phyloP scores from a whole-genome alignment of 176 grass and related monocot genomes.

The Triticum dicoccoides region DNA sequence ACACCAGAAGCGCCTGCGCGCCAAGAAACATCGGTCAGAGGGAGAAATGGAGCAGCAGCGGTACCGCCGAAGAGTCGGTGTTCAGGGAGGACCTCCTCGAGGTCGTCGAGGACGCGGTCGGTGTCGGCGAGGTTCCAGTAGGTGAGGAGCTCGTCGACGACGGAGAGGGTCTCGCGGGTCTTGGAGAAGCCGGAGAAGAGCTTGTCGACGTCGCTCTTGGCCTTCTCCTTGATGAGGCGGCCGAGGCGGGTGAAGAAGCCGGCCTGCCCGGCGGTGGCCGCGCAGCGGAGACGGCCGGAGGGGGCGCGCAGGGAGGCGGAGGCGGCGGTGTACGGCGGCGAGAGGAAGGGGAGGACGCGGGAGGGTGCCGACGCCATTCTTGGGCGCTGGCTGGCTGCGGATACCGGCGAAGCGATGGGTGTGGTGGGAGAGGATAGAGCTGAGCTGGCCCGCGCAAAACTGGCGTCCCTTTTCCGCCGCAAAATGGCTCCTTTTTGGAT shows the following conservation, averaged over 20 bases:
- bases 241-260: constrained; percentile 96
- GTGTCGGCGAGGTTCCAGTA: constrained; percentile 99
- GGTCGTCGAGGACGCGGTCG: constrained; percentile 88
- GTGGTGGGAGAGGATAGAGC: constrained; percentile 47
- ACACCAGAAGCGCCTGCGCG: constrained; percentile 81
- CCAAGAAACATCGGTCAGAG: too few species aligned
- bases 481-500: not conserved
- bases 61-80: not conserved
- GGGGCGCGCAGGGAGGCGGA: not conserved
- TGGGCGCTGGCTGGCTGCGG: not conserved
- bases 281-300: constrained; percentile 23
- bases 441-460: not conserved
- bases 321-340: constrained; percentile 11
- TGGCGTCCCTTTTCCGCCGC: too few species aligned
- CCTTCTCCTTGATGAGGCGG: constrained; percentile 97
- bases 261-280: constrained; percentile 72
- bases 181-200: constrained; percentile 98
- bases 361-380: constrained; percentile 60
- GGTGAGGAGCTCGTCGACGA: constrained; percentile 96
- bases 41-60: too few species aligned
- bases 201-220: constrained; percentile 98
- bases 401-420: constrained; percentile 23
- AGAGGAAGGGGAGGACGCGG: constrained; percentile 55
- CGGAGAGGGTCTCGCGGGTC: constrained; percentile 91
- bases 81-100: constrained; percentile 60